Evolutionary conservation across 352 stramenopile species (phyloP), one percentile per base, ranked within the genome.

Genomic region (Globisporangium apiculatum): DNA sequence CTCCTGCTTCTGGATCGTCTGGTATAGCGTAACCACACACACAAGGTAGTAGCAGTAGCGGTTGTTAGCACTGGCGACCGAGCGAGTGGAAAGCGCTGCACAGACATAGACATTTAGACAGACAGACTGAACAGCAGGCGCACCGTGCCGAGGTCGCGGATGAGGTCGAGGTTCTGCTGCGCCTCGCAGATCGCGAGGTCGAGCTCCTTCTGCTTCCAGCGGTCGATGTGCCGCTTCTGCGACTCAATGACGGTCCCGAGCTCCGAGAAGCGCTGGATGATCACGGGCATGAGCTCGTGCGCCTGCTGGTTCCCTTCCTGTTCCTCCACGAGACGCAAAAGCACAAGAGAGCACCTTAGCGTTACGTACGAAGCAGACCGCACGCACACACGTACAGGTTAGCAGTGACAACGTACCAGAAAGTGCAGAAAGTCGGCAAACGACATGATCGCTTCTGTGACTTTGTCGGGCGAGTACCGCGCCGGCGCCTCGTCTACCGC

Each of bases 351-450:
- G 52, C 42, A 56, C 50, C 77, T 73, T 80, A 77, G 75, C 56
- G 46, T 11, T 15, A 18, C 53, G 50, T 45, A 37, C 31, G 8
- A 58, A 37, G 24, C 24, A 31, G 24, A 31, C 24, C 24, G 2
- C 24, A 31, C 24, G 24, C 24, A 31, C 24, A 31, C 24, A 31
- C 24, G 24, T 31, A 31, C 24, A 31, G 24, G 3, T 31, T n/a
- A 48, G 17, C 38, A 7, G 4, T 9, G 6, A 1, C 47, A 48
- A 36, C 55, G 51, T 86, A 91, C 82, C 62, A 92, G 69, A 82
- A 89, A 89, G 62, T 84, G 79, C 18, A 92, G 57, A 51, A 90
- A 92, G 48, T 92, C 78, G 5, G 83, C 83, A 52, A 92, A 92
- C 47, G 78, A 88, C 50, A 83, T 83, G 67, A 92, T 77, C n/a